Evolutionary conservation across 805 yeast species (phyloP), one percentile per base, ranked within the genome.

Genomic region (Candida insectorum): DNA sequence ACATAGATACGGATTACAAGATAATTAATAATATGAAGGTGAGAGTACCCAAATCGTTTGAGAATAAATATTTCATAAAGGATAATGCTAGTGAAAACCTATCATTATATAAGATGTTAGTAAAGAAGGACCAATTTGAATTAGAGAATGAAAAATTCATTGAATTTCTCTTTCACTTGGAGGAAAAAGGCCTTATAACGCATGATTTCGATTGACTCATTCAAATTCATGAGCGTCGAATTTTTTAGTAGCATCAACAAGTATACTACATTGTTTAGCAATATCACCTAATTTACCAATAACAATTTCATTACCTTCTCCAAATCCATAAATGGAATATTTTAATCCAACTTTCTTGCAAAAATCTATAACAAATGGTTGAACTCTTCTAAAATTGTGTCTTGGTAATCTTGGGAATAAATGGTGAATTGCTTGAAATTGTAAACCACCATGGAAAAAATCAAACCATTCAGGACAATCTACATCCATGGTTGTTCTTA

Each of bases 381-480:
- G 96, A 0, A 79, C 85, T 18, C 68, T 65, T 40, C 96, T 69
- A 50, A 88, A 74, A 52, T 88, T 87, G 58, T 88, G 96, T 38
- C 96, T 71, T 15, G 96, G 96, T 48, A 87, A 56, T 38, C 96
- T 67, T 18, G 96, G 96, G 56, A 87, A 87, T 47, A 88, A 65
- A 54, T 87, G 96, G 55, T 87, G 96, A 32, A 87, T 77, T 0
- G 89, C 93, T 54, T 87, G 96, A 64, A 85, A 87, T 57, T 87
- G 96, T 34, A 87, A 70, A 0, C 96, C 96, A 6, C 96, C 96
- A 51, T 87, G 96, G 51, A 87, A 69, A 48, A 77, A 88, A 55
- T 87, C 96, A 30, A 87, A 69, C 96, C 96, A 87, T 41, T 75
- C 81, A 2, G 96, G 96, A 62, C 96, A 87, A 48, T 83, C 91